Evolutionary conservation across 805 yeast genomes (phyloP), one percentile per base, ranked within the genome.

Genomic region (Kluyveromyces siamensis): DNA sequence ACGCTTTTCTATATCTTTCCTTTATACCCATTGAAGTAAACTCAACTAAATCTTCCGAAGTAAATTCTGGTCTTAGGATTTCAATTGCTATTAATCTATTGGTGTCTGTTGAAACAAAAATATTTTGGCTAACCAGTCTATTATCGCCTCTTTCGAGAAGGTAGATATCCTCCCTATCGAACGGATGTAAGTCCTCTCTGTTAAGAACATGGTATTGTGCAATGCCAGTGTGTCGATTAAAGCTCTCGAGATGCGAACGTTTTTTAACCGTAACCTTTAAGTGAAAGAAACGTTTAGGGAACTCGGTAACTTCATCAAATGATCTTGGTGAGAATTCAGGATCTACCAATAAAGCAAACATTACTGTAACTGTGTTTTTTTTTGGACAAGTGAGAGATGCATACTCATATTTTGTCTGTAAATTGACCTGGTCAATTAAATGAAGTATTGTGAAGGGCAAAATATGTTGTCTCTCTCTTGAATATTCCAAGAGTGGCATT

Each of bases 1-100:
- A 61, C 0, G 71, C 72, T 5, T 69, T 65, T 13, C 67, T 61
- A 52, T 77, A 79, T 55, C 95, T 71, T 7, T 65, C 59, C 44
- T 69, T 70, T 41, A 88, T 83, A 14, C 70, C 70, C 1, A 70
- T 75, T 3, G 68, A 65, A 33, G 77, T 76, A 52, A 76, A 75
- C 3, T 58, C 60, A 35, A 77, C 63, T 45, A 83, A 84, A 1
- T 69, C 72, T 1, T 55, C 52, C 9, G 51, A 30, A 6, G 69
- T 52, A 52, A 87, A 75, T 51, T 79, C 81, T 0, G 77, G 74
- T 14, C 67, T 63, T 42, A 72, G 76, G 0, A 84, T 66, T 53
- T 79, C 78, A 14, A 82, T 72, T 50, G 84, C 63, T 16, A 84
- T 43, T n/a, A 75, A 51, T 14, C 69, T 73, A 37, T 73, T 72